Percentiles rank a stretch among this genome's conserved stretches.
phyloP scores from a whole-genome alignment of 192 early-diverging fungal species.

The Borealophlyctis nickersoniae region DNA sequence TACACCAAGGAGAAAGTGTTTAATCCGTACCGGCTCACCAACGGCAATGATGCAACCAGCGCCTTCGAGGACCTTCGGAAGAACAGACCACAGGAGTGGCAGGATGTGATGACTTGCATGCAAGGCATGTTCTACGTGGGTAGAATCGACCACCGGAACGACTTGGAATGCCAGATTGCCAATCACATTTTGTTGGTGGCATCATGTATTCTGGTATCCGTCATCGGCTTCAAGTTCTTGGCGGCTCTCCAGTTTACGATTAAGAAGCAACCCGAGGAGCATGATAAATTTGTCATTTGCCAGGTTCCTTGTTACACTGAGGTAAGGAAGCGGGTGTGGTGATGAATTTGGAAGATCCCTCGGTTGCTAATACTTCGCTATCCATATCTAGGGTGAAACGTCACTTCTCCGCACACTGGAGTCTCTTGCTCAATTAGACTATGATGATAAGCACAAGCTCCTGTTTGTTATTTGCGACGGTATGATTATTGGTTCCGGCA shows the following conservation, averaged over 20 bases:
- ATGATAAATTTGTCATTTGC: slow-evolving; percentile 94
- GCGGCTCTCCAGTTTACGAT: slow-evolving; percentile 54
- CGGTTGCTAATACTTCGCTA: no score
- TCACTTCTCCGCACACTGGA: slow-evolving; percentile 90
- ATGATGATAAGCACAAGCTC: slow-evolving; percentile 97
- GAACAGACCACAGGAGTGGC: slow-evolving; percentile 14
- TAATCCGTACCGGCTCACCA: slow-evolving; percentile 9
- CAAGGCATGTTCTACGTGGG: slow-evolving; percentile 83
- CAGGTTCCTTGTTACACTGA: slow-evolving; percentile 98
- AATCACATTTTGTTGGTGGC: slow-evolving; percentile 83
- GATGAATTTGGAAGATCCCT: not conserved
- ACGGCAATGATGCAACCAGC: slow-evolving; percentile 19
- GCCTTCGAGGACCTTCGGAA: slow-evolving; percentile 24
- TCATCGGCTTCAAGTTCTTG: slow-evolving; percentile 73
- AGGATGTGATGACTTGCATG: slow-evolving; percentile 56
- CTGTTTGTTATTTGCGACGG: slow-evolving; percentile 96
- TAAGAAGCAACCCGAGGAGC: slow-evolving; percentile 71
- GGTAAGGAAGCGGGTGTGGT: slow-evolving; percentile 44
- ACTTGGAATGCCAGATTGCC: slow-evolving; percentile 74
- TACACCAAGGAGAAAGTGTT: slow-evolving; percentile 11
- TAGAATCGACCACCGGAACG: slow-evolving; percentile 76
- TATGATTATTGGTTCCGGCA: slow-evolving; percentile 91
- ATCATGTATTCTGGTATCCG: slow-evolving; percentile 69
- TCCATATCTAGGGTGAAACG: slow-evolving; percentile 72
- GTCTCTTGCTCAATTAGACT: slow-evolving; percentile 85